Conservation (phyloP, 768 basidiomycete genomes). For the Mycena kentingensis region DNA sequence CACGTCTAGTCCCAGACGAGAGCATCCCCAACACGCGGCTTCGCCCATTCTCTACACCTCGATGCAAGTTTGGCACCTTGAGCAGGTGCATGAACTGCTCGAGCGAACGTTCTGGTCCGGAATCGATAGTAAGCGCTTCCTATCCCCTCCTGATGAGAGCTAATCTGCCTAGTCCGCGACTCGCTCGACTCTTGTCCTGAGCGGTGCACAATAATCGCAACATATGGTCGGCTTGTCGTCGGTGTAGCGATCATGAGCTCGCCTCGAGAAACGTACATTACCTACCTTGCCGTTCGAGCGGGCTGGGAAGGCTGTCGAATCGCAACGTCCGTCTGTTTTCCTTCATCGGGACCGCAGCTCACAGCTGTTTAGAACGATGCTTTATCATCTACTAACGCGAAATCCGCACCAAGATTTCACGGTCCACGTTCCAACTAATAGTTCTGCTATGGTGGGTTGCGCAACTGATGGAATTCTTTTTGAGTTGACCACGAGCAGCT, state of each 20-base stretch:
- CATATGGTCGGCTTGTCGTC: slow-evolving; percentile 69
- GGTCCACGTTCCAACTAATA: slow-evolving; percentile 81
- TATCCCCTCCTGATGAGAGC: slow-evolving; percentile 5
- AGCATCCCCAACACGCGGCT: slow-evolving; percentile 39
- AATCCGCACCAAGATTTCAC: slow-evolving; percentile 80
- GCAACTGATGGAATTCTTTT: neutral
- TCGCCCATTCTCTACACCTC: slow-evolving; percentile 67
- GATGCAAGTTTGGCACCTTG: slow-evolving; percentile 59
- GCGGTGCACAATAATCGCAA: slow-evolving; percentile 73
- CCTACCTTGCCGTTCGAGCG: slow-evolving; percentile 74
- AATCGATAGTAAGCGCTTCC: slow-evolving; percentile 57
- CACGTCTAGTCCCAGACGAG: slow-evolving; percentile 43
- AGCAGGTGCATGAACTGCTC: slow-evolving; percentile 73
- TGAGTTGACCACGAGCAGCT: slow-evolving; percentile 44
- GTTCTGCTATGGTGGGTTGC: slow-evolving; percentile 68
- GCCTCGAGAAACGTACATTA: slow-evolving; percentile 80
- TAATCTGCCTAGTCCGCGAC: slow-evolving; percentile 56
- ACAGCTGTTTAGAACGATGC: neutral
- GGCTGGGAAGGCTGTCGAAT: slow-evolving; percentile 84
- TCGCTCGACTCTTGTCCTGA: slow-evolving; percentile 70
- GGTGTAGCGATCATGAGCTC: slow-evolving; percentile 78
- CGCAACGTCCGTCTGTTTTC: slow-evolving; percentile 54
- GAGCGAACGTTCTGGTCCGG: slow-evolving; percentile 74
- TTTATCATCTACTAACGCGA: slow-evolving; percentile 55
- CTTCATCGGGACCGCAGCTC: neutral